Percentiles rank a stretch among this genome's conserved stretches.
Evolutionary conservation across 805 yeast species (phyloP).

Genomic region (Candida succiphila): DNA sequence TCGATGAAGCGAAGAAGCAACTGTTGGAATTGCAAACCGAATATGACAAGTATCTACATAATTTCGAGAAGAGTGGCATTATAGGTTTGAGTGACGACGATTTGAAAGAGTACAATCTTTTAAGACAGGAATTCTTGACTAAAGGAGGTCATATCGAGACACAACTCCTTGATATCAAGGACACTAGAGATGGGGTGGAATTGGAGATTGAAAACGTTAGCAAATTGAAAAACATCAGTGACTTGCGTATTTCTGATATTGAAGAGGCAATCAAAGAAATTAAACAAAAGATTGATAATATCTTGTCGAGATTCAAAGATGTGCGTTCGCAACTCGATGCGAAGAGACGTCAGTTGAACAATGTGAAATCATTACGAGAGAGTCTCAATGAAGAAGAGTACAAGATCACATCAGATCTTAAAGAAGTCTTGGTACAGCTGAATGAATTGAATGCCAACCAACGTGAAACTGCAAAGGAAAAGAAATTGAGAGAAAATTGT

Average conservation of each 20-base stretch:
- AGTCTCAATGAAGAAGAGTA: constrained; percentile 35
- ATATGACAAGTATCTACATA: constrained; percentile 9
- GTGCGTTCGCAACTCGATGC: constrained; percentile 23
- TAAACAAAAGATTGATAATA: constrained; percentile 17
- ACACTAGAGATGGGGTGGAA: constrained; percentile 22
- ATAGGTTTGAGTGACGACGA: constrained; percentile 35
- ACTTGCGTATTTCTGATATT: constrained; percentile 24
- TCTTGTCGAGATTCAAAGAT: constrained; percentile 15
- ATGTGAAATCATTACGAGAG: constrained; percentile 26
- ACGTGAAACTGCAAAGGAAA: constrained; percentile 66
- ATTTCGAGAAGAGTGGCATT: constrained; percentile 6
- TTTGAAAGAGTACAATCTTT: constrained; percentile 42
- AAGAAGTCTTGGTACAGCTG: constrained; percentile 47
- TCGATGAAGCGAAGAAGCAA: constrained; percentile 34
- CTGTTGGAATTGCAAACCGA: constrained; percentile 24
- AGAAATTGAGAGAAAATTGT: constrained; percentile 63
- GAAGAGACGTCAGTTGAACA: constrained; percentile 12
- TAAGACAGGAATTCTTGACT: constrained; percentile 48
- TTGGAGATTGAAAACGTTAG: constrained; percentile 27
- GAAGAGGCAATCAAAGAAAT: constrained; percentile 21
- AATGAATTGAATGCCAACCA: constrained; percentile 69
- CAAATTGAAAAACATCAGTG: constrained; percentile 25
- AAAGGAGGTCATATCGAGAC: constrained; percentile 48
- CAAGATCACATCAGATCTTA: constrained; percentile 53
- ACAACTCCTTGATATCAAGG: constrained; percentile 35